A percentile compares a stretch with the other conserved stretches of the same genome.
Conservation (phyloP, 352 stramenopile genomes). For the Phytophthora lateralis region DNA sequence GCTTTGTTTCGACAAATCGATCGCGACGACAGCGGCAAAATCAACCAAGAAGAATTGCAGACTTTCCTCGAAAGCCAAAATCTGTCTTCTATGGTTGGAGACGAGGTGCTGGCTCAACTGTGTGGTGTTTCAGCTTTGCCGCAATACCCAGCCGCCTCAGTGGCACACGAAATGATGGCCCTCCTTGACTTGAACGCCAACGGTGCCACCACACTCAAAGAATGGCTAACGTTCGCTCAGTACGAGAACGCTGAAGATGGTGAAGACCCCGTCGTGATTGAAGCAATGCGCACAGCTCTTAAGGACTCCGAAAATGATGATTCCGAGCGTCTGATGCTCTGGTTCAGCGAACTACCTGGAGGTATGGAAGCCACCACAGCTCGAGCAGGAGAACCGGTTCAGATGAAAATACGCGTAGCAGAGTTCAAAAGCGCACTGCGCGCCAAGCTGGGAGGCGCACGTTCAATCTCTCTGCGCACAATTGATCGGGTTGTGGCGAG, state of each 20-base stretch:
- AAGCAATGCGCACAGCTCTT: constrained; percentile 27
- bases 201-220: constrained; percentile 56
- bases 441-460: constrained; percentile 15
- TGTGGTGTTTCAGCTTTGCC: constrained; percentile 15
- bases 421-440: constrained; percentile 68
- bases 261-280: constrained; percentile 26
- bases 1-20: constrained; percentile 59
- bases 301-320: constrained; percentile 25
- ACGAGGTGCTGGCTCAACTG: constrained; percentile 20
- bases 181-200: constrained; percentile 62
- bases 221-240: constrained; percentile 55
- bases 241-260: constrained; percentile 8
- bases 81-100: constrained; percentile 12
- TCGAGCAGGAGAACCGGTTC: not conserved
- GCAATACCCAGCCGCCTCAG: constrained; percentile 3
- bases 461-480: constrained; percentile 19
- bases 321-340: constrained; percentile 32
- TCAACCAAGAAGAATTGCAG: constrained; percentile 56
- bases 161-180: constrained; percentile 42
- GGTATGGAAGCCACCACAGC: constrained; percentile 22
- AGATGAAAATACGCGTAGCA: constrained; percentile 55
- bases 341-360: constrained; percentile 58
- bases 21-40: constrained; percentile 54
- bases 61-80: constrained; percentile 42
- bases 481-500: constrained; percentile 48